phyloP scores from a whole-genome alignment of 768 basidiomycete species.

The Ramaria rubella region DNA sequence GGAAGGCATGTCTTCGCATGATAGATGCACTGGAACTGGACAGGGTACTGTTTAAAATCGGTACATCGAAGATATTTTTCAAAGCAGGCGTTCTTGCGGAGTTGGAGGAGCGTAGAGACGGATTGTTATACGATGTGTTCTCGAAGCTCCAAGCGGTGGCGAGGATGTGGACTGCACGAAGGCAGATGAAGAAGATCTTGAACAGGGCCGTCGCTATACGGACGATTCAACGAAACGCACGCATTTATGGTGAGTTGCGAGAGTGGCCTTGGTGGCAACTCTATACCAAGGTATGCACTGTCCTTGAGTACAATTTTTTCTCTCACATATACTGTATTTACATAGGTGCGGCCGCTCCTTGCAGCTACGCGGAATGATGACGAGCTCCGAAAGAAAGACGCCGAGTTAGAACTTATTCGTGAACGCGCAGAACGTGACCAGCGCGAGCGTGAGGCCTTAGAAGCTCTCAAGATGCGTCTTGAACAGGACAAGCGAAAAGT shows the following conservation, averaged over 20 bases:
- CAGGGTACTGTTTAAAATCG: conserved; percentile 77
- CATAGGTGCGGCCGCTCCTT: conserved; percentile 80
- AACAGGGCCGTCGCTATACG: conserved; percentile 87
- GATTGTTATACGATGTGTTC: conserved; percentile 83
- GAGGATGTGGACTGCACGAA: conserved; percentile 76
- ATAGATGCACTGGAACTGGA: conserved; percentile 86
- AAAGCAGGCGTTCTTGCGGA: conserved; percentile 97
- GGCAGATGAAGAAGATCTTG: conserved; percentile 91
- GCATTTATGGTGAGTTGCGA: conserved; percentile 80
- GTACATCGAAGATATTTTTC: conserved; percentile 98
- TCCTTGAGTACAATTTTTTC: not conserved
- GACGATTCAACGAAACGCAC: conserved; percentile 90
- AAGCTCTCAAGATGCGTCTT: conserved; percentile 73
- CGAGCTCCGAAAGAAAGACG: conserved; percentile 80
- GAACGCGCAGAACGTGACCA: conserved; percentile 86
- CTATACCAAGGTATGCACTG: conserved; percentile 69
- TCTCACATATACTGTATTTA: conserved; percentile 10
- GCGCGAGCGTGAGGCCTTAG: conserved; percentile 69
- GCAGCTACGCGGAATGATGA: conserved; percentile 91
- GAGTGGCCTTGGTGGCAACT: conserved; percentile 99
- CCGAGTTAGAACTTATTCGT: conserved; percentile 71
- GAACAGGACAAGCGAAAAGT: conserved; percentile 80
- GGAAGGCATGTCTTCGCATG: conserved; percentile 89
- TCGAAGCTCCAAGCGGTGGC: conserved; percentile 81
- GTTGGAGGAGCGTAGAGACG: conserved; percentile 87